These are phyloP conservation scores for Bonnemaisonia californica DNA, from an alignment of 31 red algal species.

Conservation along the genomic window DNA sequence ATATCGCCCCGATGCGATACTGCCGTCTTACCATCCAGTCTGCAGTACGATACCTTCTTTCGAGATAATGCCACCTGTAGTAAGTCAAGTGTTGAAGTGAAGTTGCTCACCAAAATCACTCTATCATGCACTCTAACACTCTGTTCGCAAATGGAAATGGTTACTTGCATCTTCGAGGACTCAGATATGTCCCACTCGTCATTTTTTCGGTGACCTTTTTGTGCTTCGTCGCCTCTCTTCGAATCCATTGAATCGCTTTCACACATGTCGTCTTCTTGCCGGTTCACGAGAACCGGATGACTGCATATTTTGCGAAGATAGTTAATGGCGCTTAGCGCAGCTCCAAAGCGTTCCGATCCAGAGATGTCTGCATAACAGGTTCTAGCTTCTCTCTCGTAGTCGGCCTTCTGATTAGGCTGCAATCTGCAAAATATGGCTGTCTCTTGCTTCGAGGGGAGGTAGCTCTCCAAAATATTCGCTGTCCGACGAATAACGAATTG, in stretches of 20 bases:
- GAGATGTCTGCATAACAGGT: slow-evolving; percentile 48
- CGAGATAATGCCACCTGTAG: slow-evolving; percentile 56
- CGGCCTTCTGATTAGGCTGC: slow-evolving; percentile 52
- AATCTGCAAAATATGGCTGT: slow-evolving; percentile 81
- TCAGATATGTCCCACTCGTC: slow-evolving; percentile 42
- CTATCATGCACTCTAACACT: slow-evolving; percentile 46
- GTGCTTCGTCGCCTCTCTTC: background rate
- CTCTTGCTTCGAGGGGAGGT: slow-evolving; percentile 84
- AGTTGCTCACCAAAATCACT: slow-evolving; percentile 82
- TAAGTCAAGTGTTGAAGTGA: slow-evolving; percentile 84
- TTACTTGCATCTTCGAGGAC: slow-evolving; percentile 74
- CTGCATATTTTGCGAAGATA: slow-evolving; percentile 87
- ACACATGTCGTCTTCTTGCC: slow-evolving; percentile 4
- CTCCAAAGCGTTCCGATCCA: slow-evolving; percentile 47
- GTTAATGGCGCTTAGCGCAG: slow-evolving; percentile 72
- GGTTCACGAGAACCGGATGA: slow-evolving; percentile 60
- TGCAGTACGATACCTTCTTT: slow-evolving; percentile 58
- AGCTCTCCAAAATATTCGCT: slow-evolving; percentile 70
- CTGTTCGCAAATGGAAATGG: slow-evolving; percentile 51
- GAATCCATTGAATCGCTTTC: background rate
- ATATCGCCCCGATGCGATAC: slow-evolving; percentile 60
- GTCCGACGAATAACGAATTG: slow-evolving; percentile 71
- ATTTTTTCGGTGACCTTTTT: background rate
- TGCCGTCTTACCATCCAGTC: slow-evolving; percentile 87
- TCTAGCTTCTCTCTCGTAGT: slow-evolving; percentile 60